Evolutionary conservation across 2,329 filamentous ascomycete species (phyloP).

Genomic region (Fusarium verticillioides): DNA sequence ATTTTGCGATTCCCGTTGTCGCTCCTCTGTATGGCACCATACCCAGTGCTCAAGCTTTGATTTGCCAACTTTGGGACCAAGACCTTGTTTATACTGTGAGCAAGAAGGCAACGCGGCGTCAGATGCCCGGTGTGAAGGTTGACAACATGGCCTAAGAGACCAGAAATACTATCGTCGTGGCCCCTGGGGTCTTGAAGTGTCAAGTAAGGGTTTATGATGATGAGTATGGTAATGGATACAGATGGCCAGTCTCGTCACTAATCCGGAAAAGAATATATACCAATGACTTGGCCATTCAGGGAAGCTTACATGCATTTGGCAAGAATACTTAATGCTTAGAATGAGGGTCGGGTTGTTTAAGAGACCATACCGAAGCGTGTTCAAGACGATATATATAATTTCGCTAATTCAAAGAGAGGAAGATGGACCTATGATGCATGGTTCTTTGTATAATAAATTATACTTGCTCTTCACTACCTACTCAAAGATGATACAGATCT

Average conservation of each 20-base stretch:
- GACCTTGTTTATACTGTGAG: conserved; percentile 77
- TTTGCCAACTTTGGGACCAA: conserved; percentile 77
- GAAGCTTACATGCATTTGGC: not conserved
- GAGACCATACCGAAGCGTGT: not conserved
- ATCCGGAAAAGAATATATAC: not conserved
- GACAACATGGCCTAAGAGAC: conserved; percentile 58
- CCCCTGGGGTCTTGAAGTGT: not conserved
- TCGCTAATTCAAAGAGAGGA: not conserved
- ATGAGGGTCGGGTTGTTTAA: not conserved
- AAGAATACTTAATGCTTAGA: not conserved
- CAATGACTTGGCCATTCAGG: conserved; percentile 4
- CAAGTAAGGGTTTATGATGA: not conserved
- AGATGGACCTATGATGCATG: not conserved
- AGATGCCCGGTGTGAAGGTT: conserved; percentile 57
- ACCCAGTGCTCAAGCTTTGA: conserved; percentile 73
- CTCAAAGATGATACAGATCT: not conserved
- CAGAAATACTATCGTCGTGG: not conserved
- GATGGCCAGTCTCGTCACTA: not conserved
- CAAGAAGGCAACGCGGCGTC: conserved; percentile 71
- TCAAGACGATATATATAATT: not conserved
- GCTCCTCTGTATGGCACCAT: conserved; percentile 75
- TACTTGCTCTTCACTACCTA: not conserved
- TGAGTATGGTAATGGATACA: not conserved
- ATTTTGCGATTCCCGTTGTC: conserved; percentile 72
- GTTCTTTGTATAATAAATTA: not conserved